phyloP scores from a whole-genome alignment of 805 yeast species.

The Starmerella geochares region DNA sequence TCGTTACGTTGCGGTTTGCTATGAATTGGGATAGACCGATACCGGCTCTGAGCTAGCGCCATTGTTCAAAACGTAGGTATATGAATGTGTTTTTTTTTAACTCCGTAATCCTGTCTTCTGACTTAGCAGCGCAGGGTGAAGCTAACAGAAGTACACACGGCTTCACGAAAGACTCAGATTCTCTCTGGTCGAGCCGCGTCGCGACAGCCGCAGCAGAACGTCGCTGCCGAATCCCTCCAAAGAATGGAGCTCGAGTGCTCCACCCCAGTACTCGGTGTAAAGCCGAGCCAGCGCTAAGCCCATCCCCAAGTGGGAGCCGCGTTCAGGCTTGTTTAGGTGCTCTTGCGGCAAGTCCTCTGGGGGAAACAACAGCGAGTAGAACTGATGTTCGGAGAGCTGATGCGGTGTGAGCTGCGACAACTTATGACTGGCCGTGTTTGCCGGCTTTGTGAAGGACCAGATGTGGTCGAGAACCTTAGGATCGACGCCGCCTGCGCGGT shows the following conservation, averaged over 20 bases:
- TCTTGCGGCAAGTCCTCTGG: conserved; percentile 15
- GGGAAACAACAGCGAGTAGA: conserved; percentile 22
- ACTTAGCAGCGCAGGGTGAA: too few species aligned
- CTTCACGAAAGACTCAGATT: conserved; percentile 59
- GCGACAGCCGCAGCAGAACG: conserved; percentile 66
- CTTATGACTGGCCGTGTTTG: not conserved
- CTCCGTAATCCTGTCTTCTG: too few species aligned
- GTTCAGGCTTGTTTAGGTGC: conserved; percentile 45
- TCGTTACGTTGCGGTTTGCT: too few species aligned
- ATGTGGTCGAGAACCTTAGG: conserved; percentile 47
- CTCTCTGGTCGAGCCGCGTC: conserved; percentile 59
- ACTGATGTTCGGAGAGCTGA: conserved; percentile 22
- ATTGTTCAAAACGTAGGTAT: too few species aligned
- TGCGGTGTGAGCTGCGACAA: conserved; percentile 12
- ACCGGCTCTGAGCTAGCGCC: too few species aligned
- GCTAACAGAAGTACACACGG: too few species aligned
- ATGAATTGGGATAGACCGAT: too few species aligned
- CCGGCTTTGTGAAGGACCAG: conserved; percentile 68
- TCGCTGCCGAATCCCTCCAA: conserved; percentile 90
- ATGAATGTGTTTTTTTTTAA: too few species aligned
- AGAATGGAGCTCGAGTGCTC: conserved; percentile 69
- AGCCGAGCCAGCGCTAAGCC: conserved; percentile 89
- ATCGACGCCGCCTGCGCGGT: conserved; percentile 80
- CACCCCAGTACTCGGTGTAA: conserved; percentile 95
- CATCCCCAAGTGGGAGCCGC: conserved; percentile 67